phyloP scores from a whole-genome alignment of 768 basidiomycete species.

The Mycena venus region DNA sequence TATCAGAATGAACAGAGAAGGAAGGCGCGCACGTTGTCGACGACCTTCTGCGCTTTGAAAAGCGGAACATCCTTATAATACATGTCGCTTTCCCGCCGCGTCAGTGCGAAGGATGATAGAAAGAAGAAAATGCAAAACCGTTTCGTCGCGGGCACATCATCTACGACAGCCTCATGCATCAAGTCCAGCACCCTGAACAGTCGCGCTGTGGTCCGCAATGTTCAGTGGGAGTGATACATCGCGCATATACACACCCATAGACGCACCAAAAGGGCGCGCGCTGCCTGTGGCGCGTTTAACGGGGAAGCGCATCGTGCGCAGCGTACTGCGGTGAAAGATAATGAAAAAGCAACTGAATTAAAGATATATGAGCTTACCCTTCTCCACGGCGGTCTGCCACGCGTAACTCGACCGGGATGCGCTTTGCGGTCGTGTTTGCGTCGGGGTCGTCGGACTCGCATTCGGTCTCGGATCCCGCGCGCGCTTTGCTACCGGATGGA shows the following conservation, averaged over 20 bases:
- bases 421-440: neutral
- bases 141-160: conserved; percentile 72
- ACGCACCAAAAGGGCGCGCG: conserved; percentile 56
- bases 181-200: conserved; percentile 75
- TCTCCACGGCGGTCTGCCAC: conserved; percentile 22
- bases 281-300: conserved; percentile 50
- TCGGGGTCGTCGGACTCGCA: neutral
- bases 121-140: conserved; percentile 52
- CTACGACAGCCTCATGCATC: conserved; percentile 75
- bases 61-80: conserved; percentile 88
- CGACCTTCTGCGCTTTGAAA: conserved; percentile 83
- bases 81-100: conserved; percentile 70
- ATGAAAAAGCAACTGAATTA: neutral
- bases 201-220: conserved; percentile 64
- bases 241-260: neutral
- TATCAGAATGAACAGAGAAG: neutral
- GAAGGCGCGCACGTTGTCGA: conserved; percentile 72
- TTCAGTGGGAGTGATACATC: neutral
- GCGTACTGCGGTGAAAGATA: neutral
- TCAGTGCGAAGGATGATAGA: neutral
- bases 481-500: neutral
- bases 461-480: neutral
- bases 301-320: conserved; percentile 48
- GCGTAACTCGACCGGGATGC: conserved; percentile 19
- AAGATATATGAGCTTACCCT: neutral